phyloP scores from a whole-genome alignment of 1,139 yeast genomes.

The Geotrichum cucujoidarum region DNA sequence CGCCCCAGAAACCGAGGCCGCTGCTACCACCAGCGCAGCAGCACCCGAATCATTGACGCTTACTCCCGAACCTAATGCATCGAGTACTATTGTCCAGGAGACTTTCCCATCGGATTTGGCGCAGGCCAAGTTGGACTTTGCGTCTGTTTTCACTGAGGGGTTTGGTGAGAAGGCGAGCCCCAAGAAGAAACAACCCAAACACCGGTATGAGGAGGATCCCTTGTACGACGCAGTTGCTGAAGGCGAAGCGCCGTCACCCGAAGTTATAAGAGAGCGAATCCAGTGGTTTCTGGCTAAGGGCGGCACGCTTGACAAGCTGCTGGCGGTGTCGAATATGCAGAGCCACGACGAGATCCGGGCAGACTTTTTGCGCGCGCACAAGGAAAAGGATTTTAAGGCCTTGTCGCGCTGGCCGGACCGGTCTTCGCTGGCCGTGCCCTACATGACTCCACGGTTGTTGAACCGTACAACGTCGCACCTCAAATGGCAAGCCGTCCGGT shows the following conservation, averaged over 20 bases:
- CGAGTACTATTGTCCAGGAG: too few species aligned
- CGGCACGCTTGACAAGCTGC: conserved; percentile 5
- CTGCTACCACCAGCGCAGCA: background rate
- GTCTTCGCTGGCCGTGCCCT: conserved; percentile 1
- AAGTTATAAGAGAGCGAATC: conserved; percentile 10
- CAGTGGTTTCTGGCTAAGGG: conserved; percentile 3
- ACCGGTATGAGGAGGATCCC: background rate
- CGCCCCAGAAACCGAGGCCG: background rate
- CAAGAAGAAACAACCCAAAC: background rate
- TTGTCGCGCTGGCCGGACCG: too few species aligned
- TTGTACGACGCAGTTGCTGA: conserved; percentile 10
- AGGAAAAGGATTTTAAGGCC: too few species aligned
- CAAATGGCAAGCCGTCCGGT: conserved; percentile 15
- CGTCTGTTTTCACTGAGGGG: conserved; percentile 6
- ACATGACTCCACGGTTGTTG: conserved; percentile 3
- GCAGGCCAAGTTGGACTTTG: conserved; percentile 4
- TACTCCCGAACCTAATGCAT: too few species aligned
- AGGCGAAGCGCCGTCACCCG: conserved; percentile 10
- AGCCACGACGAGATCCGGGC: conserved; percentile 6
- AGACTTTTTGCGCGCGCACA: background rate
- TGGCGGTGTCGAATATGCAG: conserved; percentile 8
- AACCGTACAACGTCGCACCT: background rate
- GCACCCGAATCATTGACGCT: background rate
- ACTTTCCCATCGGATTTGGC: background rate
- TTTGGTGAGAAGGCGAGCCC: conserved; percentile 7